Evolutionary conservation across 306 rosid genomes (phyloP), one percentile per base, ranked within the genome.

Genomic region (Parietaria judaica): DNA sequence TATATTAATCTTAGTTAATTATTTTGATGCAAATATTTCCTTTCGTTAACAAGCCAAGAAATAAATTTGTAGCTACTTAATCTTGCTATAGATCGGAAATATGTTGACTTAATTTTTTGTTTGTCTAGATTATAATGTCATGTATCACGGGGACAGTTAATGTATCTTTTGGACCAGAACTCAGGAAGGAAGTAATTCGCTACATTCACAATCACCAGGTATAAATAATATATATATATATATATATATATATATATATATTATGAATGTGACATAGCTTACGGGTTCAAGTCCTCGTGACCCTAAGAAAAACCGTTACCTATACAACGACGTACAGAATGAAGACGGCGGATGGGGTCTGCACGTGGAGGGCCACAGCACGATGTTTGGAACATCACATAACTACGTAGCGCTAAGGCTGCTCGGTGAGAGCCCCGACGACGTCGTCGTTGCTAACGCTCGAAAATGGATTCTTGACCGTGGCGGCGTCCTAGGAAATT

Each of bases 191-290:
- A 73, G 72, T 75, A 47, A 50, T 81, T 61, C 84, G 94, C 10
- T 88, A 88, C 58, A 36, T 88, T 36, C 83, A 80, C 70, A 88
- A 88, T 62, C 96, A 88, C 56, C 94, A 86, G 87, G 94, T 36
- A 39, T 48, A 48, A 6, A 48, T 8, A n/a, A 48, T 48, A 48
- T 48, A 3, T 48, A 13, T 48, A 14, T 48, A 14, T 48, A 48
- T 48, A 48, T 7, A 48, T 48, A 48, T 48, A 48, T 48, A 48
- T 48, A 13, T 13, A 48, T 39, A 39, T 14, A 48, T 8, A 8
- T 48, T n/a, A n/a, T n/a, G n/a, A n/a, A n/a, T n/a, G n/a, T n/a
- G n/a, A n/a, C n/a, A n/a, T n/a, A n/a, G n/a, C n/a, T n/a, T n/a
- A n/a, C n/a, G n/a, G n/a, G n/a, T n/a, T n/a, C n/a, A n/a, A n/a